Evolutionary conservation across 1,284 basidiomycete genomes (phyloP).

Genomic region (Rhodotorula sp.): DNA sequence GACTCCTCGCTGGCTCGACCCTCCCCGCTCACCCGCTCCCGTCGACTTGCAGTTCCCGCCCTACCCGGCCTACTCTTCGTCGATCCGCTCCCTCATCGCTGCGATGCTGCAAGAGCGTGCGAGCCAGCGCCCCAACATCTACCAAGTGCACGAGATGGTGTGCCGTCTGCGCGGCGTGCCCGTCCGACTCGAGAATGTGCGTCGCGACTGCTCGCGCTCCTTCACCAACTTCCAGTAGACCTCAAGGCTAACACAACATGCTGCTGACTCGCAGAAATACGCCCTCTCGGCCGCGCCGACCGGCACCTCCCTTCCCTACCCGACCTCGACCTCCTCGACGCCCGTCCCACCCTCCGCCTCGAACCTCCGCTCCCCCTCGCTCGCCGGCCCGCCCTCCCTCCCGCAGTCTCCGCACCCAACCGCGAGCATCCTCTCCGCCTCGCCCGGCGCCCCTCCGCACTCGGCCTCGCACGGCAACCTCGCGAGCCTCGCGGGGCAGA

Average conservation of each 20-base stretch:
- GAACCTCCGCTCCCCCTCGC: constrained; percentile 6
- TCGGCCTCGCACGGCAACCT: constrained; percentile 3
- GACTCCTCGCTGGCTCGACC: constrained; percentile 20
- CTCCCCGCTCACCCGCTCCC: constrained; percentile 10
- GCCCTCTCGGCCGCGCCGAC: constrained; percentile 5
- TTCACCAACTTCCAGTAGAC: no score
- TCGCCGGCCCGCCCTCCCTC: background rate
- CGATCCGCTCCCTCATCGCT: constrained; percentile 83
- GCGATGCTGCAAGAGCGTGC: constrained; percentile 45
- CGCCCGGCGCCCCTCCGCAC: constrained; percentile 4
- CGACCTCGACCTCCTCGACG: background rate
- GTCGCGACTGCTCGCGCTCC: background rate
- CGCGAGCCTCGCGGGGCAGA: constrained; percentile 37
- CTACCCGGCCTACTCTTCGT: constrained; percentile 86
- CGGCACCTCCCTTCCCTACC: background rate
- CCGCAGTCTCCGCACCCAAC: background rate
- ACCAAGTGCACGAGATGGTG: constrained; percentile 47
- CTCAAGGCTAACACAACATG: background rate
- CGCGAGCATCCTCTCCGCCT: constrained; percentile 11
- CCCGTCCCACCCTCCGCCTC: constrained; percentile 7
- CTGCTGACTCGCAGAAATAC: constrained; percentile 29
- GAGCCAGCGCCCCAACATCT: constrained; percentile 45
- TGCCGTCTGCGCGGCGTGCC: constrained; percentile 45
- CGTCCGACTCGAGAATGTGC: constrained; percentile 40
- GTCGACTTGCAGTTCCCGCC: constrained; percentile 63